phyloP scores from a whole-genome alignment of 768 basidiomycete species.

The Serendipita sp. region DNA sequence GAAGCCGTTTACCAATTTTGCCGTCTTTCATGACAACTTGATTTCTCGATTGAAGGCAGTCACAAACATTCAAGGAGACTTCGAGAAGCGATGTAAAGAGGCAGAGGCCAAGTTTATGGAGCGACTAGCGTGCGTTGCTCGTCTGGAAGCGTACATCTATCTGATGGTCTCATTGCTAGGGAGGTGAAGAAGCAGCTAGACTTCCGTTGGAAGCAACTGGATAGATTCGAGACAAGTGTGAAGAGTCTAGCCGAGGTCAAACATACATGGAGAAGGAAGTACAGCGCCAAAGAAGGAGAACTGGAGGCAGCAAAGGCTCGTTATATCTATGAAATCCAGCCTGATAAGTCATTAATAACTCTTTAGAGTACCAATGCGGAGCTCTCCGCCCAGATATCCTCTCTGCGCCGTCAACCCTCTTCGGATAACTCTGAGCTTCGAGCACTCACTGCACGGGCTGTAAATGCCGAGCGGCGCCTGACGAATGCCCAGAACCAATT shows the following conservation, averaged over 20 bases:
- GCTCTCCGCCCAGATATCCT: constrained; percentile 50
- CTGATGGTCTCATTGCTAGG: constrained; percentile 13
- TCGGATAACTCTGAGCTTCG: constrained; percentile 55
- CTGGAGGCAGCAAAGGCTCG: constrained; percentile 70
- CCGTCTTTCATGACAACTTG: constrained; percentile 88
- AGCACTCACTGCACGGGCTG: constrained; percentile 54
- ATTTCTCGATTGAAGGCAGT: constrained; percentile 74
- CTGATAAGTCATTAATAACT: neutral
- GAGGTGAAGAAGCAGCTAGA: constrained; percentile 82
- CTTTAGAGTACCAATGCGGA: constrained; percentile 57
- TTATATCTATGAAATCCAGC: neutral
- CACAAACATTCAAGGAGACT: constrained; percentile 69
- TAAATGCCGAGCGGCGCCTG: constrained; percentile 79
- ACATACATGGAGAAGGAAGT: constrained; percentile 66
- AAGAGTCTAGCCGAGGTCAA: constrained; percentile 74
- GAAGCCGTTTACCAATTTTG: constrained; percentile 86
- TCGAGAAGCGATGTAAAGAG: constrained; percentile 73
- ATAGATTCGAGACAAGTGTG: constrained; percentile 77
- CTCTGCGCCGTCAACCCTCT: constrained; percentile 40
- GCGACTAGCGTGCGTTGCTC: constrained; percentile 32
- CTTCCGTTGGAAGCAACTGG: constrained; percentile 76
- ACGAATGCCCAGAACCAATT: constrained; percentile 75
- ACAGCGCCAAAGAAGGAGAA: constrained; percentile 75
- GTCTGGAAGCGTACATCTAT: neutral
- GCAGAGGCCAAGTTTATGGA: constrained; percentile 58